Evolutionary conservation across 768 basidiomycete genomes (phyloP), one percentile per base, ranked within the genome.

Genomic region (Boletales sp.): DNA sequence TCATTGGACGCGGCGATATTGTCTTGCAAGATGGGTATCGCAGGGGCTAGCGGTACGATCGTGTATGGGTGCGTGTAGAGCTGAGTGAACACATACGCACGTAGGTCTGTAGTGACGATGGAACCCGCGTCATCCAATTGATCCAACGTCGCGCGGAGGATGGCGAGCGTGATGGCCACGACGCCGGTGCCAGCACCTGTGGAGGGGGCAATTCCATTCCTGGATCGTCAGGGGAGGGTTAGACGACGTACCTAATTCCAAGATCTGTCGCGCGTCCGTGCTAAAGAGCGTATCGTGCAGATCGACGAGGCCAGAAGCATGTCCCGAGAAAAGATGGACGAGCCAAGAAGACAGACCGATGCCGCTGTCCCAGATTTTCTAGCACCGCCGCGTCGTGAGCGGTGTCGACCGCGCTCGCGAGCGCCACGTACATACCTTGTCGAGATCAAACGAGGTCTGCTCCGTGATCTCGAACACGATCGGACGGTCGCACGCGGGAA

Each of bases 301-400:
- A 21, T 28, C 25, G 25, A 28, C 7, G 25, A 28, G 25, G 25
- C 47, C 51, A 33, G 46, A 49, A 41, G 43, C 21, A 5, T 41
- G 52, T 41, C 49, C 47, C 12, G 46, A 46, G 70, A 63, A 55
- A 52, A 74, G 67, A 28, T 51, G 63, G 1, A 79, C 72, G 5
- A 95, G 71, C 89, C 89, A 94, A 3, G 90, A 80, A 50, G 87
- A 84, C 17, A 94, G 70, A 7, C 89, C 92, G 41, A 95, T 76
- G 2, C 94, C 94, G 38, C 92, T 94, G 64, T 95, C 93, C 94
- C 94, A 96, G 47, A 95, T 79, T 91, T 95, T 95, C 94, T 95
- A 71, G 25, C 34, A 19, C 21, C 21, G 21, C 21, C 25, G 25
- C 25, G 25, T 28, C 25, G 25, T 28, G 25, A 28, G 25, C 5